A percentile compares a stretch with the other conserved stretches of the same genome.
Evolutionary conservation across 2,329 filamentous ascomycete species (phyloP).

Genomic region (Ophiostoma sp.): DNA sequence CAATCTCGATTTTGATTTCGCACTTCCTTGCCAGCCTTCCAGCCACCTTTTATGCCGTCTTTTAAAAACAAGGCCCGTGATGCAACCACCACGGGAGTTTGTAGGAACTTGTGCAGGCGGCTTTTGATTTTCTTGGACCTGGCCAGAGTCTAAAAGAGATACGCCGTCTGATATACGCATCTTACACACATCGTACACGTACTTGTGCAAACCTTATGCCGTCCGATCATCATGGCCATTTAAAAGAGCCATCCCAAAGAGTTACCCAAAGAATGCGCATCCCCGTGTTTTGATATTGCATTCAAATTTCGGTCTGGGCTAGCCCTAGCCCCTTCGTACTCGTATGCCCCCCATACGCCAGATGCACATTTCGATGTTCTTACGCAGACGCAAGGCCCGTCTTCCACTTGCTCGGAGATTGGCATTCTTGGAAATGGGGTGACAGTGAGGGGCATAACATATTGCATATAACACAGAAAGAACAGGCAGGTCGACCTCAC

Average conservation of each 20-base stretch:
- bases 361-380: background rate
- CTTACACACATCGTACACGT: background rate
- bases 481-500: background rate
- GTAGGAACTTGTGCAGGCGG: background rate
- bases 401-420: constrained; percentile 6
- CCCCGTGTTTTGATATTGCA: background rate
- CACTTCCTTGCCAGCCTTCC: background rate
- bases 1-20: background rate
- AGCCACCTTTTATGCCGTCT: background rate
- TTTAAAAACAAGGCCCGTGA: background rate
- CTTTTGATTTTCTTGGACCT: background rate
- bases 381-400: background rate
- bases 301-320: background rate
- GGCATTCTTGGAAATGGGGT: background rate
- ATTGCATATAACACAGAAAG: background rate
- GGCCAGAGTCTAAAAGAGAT: background rate
- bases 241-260: background rate
- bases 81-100: background rate
- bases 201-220: background rate
- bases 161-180: background rate
- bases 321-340: background rate
- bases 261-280: background rate
- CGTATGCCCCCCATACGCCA: background rate
- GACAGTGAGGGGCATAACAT: background rate
- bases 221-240: background rate